Base-by-base conservation (phyloP, 192 early-diverging fungal species). In the Pilobolus umbonatus region DNA sequence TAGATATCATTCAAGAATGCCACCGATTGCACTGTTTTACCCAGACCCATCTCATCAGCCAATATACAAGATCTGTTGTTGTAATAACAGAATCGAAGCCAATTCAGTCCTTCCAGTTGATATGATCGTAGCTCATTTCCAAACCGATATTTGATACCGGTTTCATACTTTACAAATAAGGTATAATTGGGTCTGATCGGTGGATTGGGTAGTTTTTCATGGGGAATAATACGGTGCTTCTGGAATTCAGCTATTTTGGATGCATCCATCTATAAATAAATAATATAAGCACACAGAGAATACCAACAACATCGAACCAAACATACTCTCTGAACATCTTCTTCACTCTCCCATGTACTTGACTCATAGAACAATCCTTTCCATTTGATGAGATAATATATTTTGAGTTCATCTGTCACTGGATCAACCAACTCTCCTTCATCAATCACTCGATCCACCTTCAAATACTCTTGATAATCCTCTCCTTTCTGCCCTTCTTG, bases 41-140 rank as follows among this genome's bases (percentile, higher is more conserved):
- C 96, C 14, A 95, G 74, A 12, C 92, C 86, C 90, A 86, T 84
- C 76, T 97, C 94, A 67, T 97, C 94, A 0, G 94, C 96, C 53
- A 97, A 71, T 56, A 99, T 97, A 12, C 95, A 75, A 11, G 84
- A 88, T 39, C 88, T 84, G 29, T 75, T 60, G 49, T 85, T 83
- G 61, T 82, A 85, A 78, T 88, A 92, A 64, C 88, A 92, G 60
- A 86, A 88, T 29, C 86, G 53, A 2, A 92, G 68, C 90, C 90
- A 92, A 62, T 91, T 92, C 32, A 92, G 62, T 8, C 90, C 90
- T 64, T 92, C 90, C 38, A 92, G 64, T 56, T 92, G 90, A 53
- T 92, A 92, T 21, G 82, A 57, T 17, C 89, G 74, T 22, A 92
- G 63, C 38, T 78, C 73, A 55, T 89, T 90, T 11, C 80, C 85